Evolutionary conservation across 352 stramenopile species (phyloP), one percentile per base, ranked within the genome.

Genomic region (Phytophthora quininea): DNA sequence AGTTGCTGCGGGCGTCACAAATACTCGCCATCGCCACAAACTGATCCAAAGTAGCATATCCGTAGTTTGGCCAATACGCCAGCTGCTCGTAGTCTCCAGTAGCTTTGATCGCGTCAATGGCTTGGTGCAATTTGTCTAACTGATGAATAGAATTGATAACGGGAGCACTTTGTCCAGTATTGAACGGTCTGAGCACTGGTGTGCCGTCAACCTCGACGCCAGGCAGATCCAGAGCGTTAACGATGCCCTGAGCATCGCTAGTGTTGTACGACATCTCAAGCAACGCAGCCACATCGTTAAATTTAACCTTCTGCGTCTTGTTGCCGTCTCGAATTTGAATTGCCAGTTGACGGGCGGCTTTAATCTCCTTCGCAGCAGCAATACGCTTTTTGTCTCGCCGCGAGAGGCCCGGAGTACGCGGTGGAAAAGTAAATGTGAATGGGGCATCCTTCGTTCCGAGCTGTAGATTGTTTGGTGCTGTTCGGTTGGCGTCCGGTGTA

Each of bases 71-170:
- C 42, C 42, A 48, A 27, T 19, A 19, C 2, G 46, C 19, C 46
- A 58, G 52, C 8, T 49, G 37, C 9, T 49, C 11, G 1, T 37
- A 8, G 35, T 58, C 49, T 5, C 42, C 52, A 37, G 35, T 49
- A 3, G 8, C 52, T 27, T 58, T 49, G 4, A 45, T 46, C 1
- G 15, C 33, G 5, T 45, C 31, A 29, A 43, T 43, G 3, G 50
- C 30, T 15, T 55, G 31, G 12, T 31, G 12, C 11, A 55, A 12
- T 32, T 55, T 55, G 32, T 55, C 49, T n/a, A 55, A n/a, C 6
- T 55, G 49, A 4, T 32, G 57, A 19, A 64, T 64, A 2, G 33
- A 27, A 19, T 55, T 64, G n/a, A 56, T 31, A 15, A 64, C 57
- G 12, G 47, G 57, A 14, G 42, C 7, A 51, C 29, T 27, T 30